Evolutionary conservation across 176 grass and related monocot genomes (phyloP), one percentile per base, ranked within the genome.

Genomic region (Tillandsia fasciculata): DNA sequence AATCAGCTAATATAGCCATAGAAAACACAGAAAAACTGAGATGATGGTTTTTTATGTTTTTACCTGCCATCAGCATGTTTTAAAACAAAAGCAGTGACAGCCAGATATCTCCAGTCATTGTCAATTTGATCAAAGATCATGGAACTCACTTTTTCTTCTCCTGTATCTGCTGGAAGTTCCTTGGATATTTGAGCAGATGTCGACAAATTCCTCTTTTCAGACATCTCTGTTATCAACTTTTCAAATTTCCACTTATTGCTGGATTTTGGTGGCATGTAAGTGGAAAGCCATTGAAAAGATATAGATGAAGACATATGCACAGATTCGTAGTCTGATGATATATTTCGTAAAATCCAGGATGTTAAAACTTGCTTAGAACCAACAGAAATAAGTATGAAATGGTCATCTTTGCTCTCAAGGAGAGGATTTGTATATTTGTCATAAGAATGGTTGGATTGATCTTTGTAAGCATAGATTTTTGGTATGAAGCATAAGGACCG

Each of bases 81-180:
- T 84, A 97, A 69, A 83, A 90, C 70, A 87, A 97, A 97, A 78
- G 84, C 84, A 69, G 94, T 97, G 58, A 97, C 89, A 27, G 94
- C 85, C 81, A 97, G 82, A 80, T 97, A 92, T 83, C 94, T 88
- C 94, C 94, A 97, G 48, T 97, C 94, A 83, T 97, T 97, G 81
- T 90, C 86, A 68, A 81, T 77, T 64, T 79, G 84, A 73, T 83
- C 79, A 72, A 79, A 33, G 64, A 79, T 54, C 50, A 51, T 33
- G 10, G 47, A 50, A 53, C 86, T 80, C 51, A 42, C 24, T 12
- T 80, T 74, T 7, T 23, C 65, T 54, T 61, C 48, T 10, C 53
- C 59, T 26, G 2, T 33, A 26, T 72, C 26, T 12, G 26, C 18
- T 17, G 75, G 50, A 3, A 26, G 54, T 69, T 29, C 26, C 69